These are phyloP conservation scores for Colletotrichum shisoi DNA, from an alignment of 2,329 filamentous ascomycete genomes.

Conservation along the genomic window DNA sequence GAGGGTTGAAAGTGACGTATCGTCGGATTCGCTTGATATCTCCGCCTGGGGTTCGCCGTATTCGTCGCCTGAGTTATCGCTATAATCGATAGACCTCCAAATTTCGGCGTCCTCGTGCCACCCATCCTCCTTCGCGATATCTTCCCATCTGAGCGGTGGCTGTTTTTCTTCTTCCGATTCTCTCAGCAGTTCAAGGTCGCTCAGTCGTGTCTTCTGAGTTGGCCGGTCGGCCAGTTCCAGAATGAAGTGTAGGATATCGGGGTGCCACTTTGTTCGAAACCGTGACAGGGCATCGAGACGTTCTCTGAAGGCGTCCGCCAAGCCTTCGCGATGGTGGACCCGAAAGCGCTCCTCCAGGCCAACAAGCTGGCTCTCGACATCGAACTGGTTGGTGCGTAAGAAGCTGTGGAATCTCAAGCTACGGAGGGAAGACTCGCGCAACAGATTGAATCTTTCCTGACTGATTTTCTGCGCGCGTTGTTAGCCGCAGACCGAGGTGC, in stretches of 20 bases:
- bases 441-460: conserved; percentile 52
- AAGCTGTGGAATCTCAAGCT: conserved; percentile 64
- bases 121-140: conserved; percentile 79
- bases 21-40: conserved; percentile 47
- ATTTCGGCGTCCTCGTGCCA: conserved; percentile 71
- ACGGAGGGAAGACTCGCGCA: conserved; percentile 60
- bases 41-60: conserved; percentile 51
- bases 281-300: conserved; percentile 66
- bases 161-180: conserved; percentile 54
- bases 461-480: conserved; percentile 41
- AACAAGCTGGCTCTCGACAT: conserved; percentile 69
- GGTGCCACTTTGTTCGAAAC: conserved; percentile 69
- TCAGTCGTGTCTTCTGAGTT: conserved; percentile 71
- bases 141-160: conserved; percentile 74
- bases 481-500: conserved; percentile 20
- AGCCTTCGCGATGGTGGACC: conserved; percentile 77
- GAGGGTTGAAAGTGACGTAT: conserved; percentile 49
- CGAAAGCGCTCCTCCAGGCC: conserved; percentile 88
- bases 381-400: conserved; percentile 77
- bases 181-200: conserved; percentile 66
- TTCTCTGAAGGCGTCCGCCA: conserved; percentile 74
- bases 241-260: conserved; percentile 80
- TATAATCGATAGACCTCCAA: conserved; percentile 76
- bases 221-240: conserved; percentile 84
- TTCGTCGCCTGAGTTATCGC: conserved; percentile 70